phyloP scores from a whole-genome alignment of 768 basidiomycete genomes.

The Phanerodontia chrysosporium region DNA sequence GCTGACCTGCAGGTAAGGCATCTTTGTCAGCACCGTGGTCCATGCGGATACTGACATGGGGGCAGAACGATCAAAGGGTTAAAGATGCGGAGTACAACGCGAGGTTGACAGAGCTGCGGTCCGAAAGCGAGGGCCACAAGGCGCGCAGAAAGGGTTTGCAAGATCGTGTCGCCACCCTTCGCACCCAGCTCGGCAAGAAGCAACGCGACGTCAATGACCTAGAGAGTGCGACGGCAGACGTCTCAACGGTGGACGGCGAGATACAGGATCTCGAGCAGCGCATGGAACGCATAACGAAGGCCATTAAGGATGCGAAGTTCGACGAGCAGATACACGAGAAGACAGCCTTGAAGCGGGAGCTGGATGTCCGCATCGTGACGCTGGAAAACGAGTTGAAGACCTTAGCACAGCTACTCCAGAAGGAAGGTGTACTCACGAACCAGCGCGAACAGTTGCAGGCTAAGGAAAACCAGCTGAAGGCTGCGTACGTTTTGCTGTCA shows the following conservation, averaged over 20 bases:
- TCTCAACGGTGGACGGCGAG: constrained; percentile 52
- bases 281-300: constrained; percentile 53
- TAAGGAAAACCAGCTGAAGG: constrained; percentile 63
- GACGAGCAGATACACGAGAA: constrained; percentile 61
- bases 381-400: constrained; percentile 67
- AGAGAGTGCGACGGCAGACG: constrained; percentile 48
- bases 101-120: constrained; percentile 52
- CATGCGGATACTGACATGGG: background rate
- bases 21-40: background rate
- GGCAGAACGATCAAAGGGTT: constrained; percentile 49
- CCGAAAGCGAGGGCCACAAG: constrained; percentile 49
- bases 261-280: constrained; percentile 66
- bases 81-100: constrained; percentile 65
- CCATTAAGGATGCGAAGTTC: constrained; percentile 57
- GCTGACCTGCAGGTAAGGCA: constrained; percentile 61
- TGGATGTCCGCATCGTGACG: constrained; percentile 68
- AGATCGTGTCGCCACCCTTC: constrained; percentile 52
- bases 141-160: constrained; percentile 48
- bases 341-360: constrained; percentile 42
- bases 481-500: constrained; percentile 48
- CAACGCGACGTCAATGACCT: constrained; percentile 57
- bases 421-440: constrained; percentile 62
- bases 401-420: constrained; percentile 77
- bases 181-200: constrained; percentile 44
- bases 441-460: constrained; percentile 63